Evolutionary conservation across 2,329 filamentous ascomycete species (phyloP).

Genomic region (Sphaerulina vaccinii): DNA sequence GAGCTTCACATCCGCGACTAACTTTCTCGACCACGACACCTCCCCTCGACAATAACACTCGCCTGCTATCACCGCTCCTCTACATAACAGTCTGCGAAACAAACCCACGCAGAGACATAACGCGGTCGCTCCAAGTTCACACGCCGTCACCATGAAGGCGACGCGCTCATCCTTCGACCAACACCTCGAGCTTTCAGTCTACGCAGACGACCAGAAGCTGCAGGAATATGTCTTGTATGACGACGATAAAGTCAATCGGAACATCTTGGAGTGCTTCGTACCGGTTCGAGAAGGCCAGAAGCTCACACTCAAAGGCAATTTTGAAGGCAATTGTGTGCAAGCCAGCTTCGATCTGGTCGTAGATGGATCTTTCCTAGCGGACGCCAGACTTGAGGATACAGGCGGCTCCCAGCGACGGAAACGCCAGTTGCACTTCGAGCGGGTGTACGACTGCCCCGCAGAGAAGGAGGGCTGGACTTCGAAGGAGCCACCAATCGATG

Average conservation of each 20-base stretch:
- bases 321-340: conserved; percentile 36
- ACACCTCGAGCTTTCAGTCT: conserved; percentile 32
- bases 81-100: neutral
- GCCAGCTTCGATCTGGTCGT: conserved; percentile 39
- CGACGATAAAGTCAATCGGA: conserved; percentile 31
- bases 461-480: conserved; percentile 7
- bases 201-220: conserved; percentile 29
- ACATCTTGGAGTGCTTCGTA: conserved; percentile 37
- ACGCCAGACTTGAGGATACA: conserved; percentile 26
- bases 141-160: conserved; percentile 38
- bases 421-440: conserved; percentile 23
- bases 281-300: conserved; percentile 36
- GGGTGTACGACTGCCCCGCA: conserved; percentile 10
- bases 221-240: conserved; percentile 39
- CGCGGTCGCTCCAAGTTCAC: too few relatives aligned
- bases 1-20: too few relatives aligned
- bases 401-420: conserved; percentile 17
- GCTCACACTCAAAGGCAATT: conserved; percentile 35
- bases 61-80: neutral
- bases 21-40: too few relatives aligned
- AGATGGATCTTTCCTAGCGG: conserved; percentile 39
- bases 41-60: too few relatives aligned
- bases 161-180: conserved; percentile 38
- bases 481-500: conserved; percentile 13
- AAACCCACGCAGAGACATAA: too few relatives aligned